These are phyloP conservation scores for Bryum argenteum DNA, from an alignment of 225 moss, liverwort and hornwort genomes.

Conservation along the genomic window DNA sequence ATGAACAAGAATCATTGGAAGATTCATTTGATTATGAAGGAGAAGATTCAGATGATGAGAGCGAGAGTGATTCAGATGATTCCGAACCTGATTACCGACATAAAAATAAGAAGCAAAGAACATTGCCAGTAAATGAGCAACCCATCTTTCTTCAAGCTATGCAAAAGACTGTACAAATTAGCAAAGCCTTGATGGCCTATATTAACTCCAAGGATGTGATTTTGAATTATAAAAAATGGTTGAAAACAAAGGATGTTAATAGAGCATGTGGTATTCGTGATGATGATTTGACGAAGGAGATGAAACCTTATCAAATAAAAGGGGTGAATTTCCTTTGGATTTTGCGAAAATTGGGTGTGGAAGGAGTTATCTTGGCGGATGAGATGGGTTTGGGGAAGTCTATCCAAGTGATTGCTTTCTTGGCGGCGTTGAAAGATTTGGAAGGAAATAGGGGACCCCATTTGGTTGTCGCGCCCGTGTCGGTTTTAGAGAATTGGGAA, in stretches of 20 bases:
- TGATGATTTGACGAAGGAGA: accelerated
- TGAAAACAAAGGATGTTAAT: neutral
- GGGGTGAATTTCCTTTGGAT: neutral
- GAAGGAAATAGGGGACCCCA: neutral
- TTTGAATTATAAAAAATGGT: neutral
- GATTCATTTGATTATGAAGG: too few species aligned
- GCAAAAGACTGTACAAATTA: too few species aligned
- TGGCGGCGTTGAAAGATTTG: neutral
- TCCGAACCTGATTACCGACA: too few species aligned
- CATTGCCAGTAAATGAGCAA: too few species aligned
- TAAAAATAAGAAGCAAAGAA: too few species aligned
- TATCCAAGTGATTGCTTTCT: constrained; percentile 7
- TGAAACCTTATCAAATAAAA: constrained; percentile 17
- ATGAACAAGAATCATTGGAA: too few species aligned
- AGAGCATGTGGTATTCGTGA: neutral
- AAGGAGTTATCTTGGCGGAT: constrained; percentile 6
- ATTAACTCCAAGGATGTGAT: too few species aligned
- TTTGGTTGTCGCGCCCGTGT: neutral
- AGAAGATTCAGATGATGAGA: too few species aligned
- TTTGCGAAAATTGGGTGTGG: neutral
- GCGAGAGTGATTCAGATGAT: too few species aligned
- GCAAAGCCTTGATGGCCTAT: too few species aligned
- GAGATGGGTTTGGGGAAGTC: constrained; percentile 27
- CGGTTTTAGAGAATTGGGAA: neutral
- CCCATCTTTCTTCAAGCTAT: too few species aligned